Conservation (phyloP, 31 red algal genomes). For the Endocladia muricata region DNA sequence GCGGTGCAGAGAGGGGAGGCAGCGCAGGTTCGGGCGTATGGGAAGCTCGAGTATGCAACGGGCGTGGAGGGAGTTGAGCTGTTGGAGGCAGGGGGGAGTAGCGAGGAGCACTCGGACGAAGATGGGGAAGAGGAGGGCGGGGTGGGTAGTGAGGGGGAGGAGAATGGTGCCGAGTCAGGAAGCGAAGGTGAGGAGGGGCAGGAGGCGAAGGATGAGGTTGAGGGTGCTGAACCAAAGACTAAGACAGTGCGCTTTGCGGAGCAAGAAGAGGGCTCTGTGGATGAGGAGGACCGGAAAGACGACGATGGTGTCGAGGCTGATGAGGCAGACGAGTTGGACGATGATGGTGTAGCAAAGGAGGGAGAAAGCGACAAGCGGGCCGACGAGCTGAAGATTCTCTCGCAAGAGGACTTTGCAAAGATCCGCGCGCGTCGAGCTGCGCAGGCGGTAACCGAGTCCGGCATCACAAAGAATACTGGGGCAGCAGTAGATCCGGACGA, state of each 20-base stretch:
- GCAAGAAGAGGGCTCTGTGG: background rate
- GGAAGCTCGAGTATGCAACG: slow-evolving; percentile 36
- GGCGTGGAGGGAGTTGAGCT: slow-evolving; percentile 76
- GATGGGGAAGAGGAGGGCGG: background rate
- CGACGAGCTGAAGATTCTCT: slow-evolving; percentile 31
- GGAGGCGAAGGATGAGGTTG: slow-evolving; percentile 2
- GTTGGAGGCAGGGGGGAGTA: slow-evolving; percentile 11
- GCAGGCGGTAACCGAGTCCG: slow-evolving; percentile 15
- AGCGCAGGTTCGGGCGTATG: slow-evolving; percentile 40
- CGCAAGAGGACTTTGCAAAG: slow-evolving; percentile 52
- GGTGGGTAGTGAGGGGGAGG: background rate
- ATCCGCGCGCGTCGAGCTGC: slow-evolving; percentile 48
- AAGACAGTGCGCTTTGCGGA: background rate
- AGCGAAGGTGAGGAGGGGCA: slow-evolving; percentile 3
- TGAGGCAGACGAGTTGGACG: background rate
- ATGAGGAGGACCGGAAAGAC: background rate
- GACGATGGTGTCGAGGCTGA: background rate
- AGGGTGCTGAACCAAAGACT: background rate
- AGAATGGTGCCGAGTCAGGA: background rate
- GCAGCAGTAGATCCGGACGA: slow-evolving; percentile 50
- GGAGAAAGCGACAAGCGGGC: background rate
- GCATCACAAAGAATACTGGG: slow-evolving; percentile 25
- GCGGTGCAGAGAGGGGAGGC: slow-evolving; percentile 34
- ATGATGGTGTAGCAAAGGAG: background rate
- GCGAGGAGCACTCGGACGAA: slow-evolving; percentile 14